These are phyloP conservation scores for Hysterium pulicare DNA, from an alignment of 2,329 filamentous ascomycete genomes.

Conservation along the genomic window DNA sequence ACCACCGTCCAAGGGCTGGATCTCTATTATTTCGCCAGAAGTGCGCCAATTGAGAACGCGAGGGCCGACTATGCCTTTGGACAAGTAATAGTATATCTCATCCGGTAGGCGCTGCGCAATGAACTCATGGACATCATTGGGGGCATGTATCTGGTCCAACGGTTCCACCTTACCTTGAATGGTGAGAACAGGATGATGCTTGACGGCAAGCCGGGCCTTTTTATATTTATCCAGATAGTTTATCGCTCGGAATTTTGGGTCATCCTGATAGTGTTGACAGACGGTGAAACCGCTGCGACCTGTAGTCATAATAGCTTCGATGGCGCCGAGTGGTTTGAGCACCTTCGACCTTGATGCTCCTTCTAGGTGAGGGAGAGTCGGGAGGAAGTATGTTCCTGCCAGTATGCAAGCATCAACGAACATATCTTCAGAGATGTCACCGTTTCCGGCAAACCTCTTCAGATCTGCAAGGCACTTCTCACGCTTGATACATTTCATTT, in stretches of 20 bases:
- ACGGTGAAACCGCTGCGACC: slow-evolving; percentile 68
- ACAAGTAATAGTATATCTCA: slow-evolving; percentile 88
- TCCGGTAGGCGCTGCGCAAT: slow-evolving; percentile 85
- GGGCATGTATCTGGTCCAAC: slow-evolving; percentile 68
- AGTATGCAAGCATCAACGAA: slow-evolving; percentile 84
- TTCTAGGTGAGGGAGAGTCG: slow-evolving; percentile 75
- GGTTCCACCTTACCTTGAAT: slow-evolving; percentile 74
- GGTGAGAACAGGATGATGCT: slow-evolving; percentile 81
- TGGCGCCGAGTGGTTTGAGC: slow-evolving; percentile 67
- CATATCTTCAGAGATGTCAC: slow-evolving; percentile 62
- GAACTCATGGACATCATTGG: slow-evolving; percentile 82
- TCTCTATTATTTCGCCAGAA: slow-evolving; percentile 71
- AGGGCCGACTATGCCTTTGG: slow-evolving; percentile 74
- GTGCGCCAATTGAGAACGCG: slow-evolving; percentile 79
- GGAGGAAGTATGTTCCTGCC: slow-evolving; percentile 75
- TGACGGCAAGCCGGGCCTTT: slow-evolving; percentile 78
- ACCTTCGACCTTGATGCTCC: slow-evolving; percentile 50
- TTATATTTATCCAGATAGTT: slow-evolving; percentile 84
- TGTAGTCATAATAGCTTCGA: slow-evolving; percentile 67
- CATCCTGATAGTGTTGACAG: slow-evolving; percentile 76
- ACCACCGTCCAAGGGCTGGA: slow-evolving; percentile 82
- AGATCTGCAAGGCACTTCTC: slow-evolving; percentile 68
- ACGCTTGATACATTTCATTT: slow-evolving; percentile 63
- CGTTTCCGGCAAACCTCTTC: slow-evolving; percentile 31
- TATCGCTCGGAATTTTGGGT: slow-evolving; percentile 66